Conservation (phyloP, 495 filamentous ascomycete species). For the Trichoderma gamsii region DNA sequence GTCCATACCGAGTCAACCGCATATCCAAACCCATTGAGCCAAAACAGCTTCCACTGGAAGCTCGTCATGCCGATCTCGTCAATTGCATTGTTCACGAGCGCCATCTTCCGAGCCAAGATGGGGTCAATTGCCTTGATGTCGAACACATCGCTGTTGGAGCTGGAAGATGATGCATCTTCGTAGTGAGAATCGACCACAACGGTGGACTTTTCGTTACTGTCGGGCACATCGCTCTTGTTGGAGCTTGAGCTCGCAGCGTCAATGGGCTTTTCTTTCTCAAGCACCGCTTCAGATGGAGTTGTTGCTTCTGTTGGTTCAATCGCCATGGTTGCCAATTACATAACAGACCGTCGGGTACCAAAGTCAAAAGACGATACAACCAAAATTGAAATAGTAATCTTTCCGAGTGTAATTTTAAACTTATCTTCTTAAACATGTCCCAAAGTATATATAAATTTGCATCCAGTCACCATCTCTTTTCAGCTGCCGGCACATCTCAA, state of each 20-base stretch:
- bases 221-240: not conserved
- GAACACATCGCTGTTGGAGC: conserved; percentile 15
- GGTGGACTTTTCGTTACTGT: conserved; percentile 13
- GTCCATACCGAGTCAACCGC: conserved; percentile 29
- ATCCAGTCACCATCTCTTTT: too few species aligned
- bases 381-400: not conserved
- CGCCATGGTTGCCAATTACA: not conserved
- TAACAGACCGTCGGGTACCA: not conserved
- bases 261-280: not conserved
- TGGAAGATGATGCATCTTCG: not conserved
- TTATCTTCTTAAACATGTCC: too few species aligned
- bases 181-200: conserved; percentile 18
- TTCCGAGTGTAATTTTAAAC: too few species aligned
- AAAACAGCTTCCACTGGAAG: conserved; percentile 65
- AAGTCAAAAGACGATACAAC: not conserved
- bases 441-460: too few species aligned
- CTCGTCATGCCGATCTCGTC: conserved; percentile 57
- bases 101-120: conserved; percentile 28
- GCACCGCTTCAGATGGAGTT: not conserved
- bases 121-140: conserved; percentile 23
- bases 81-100: conserved; percentile 27
- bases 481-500: too few species aligned
- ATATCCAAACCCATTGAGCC: conserved; percentile 40
- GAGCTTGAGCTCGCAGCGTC: not conserved
- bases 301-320: not conserved